A percentile compares a stretch with the other conserved stretches of the same genome.
Conservation (phyloP, 1,139 yeast genomes). For the Blastobotrys buckinghamii region DNA sequence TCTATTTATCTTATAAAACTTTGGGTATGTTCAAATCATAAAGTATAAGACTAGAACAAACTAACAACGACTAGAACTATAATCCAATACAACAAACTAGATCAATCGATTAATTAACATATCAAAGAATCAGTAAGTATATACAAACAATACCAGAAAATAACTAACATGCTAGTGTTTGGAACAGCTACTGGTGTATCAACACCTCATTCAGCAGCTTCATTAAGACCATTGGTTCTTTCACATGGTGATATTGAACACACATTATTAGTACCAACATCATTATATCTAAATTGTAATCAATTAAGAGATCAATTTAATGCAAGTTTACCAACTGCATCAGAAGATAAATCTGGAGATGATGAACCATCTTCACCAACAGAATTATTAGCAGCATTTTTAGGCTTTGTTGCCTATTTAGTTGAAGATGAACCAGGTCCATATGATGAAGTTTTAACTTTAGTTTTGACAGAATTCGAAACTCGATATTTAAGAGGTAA, state of each 20-base stretch:
- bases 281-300: conserved; percentile 70
- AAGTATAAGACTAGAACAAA: no score
- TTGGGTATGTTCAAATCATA: background rate
- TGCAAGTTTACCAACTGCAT: conserved; percentile 63
- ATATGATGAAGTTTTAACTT: conserved; percentile 61
- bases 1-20: no score
- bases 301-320: conserved; percentile 84
- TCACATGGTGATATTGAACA: conserved; percentile 85
- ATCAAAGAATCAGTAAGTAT: background rate
- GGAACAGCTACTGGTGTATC: conserved; percentile 35
- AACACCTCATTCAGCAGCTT: conserved; percentile 42
- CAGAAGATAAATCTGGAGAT: conserved; percentile 81
- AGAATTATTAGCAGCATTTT: conserved; percentile 77
- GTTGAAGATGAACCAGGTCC: conserved; percentile 48
- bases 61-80: background rate
- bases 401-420: conserved; percentile 68
- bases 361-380: conserved; percentile 86
- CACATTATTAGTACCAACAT: conserved; percentile 79
- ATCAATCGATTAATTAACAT: no score
- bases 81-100: background rate
- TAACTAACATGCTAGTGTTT: conserved; percentile 14
- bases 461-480: conserved; percentile 78
- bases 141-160: background rate
- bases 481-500: conserved; percentile 64
- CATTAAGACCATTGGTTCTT: conserved; percentile 72